These are phyloP conservation scores for Dictyostelium discoideum DNA, from an alignment of 78 protist species.

Conservation along the genomic window dicty_2.7 NC_007088.5:1891001-1891500, in stretches of 20 bases:
- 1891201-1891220: constrained; percentile 20
- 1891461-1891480: constrained; percentile 40
- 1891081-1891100: constrained; percentile 44
- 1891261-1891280: constrained; percentile 59
- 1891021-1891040: constrained; percentile 66
- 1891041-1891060: constrained; percentile 77
- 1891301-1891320: constrained; percentile 49
- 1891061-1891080: constrained; percentile 74
- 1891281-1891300: constrained; percentile 72
- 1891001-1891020: constrained; percentile 74
- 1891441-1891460: constrained; percentile 74
- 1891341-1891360: constrained; percentile 56
- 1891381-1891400: neutral
- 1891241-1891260: constrained; percentile 29
- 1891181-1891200: constrained; percentile 76
- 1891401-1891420: neutral
- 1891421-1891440: constrained; percentile 59
- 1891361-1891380: constrained; percentile 27
- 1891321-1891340: constrained; percentile 14
- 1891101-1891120: neutral
- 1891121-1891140: neutral
- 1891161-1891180: constrained; percentile 30
- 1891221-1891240: constrained; percentile 54
- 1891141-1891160: constrained; percentile 24
- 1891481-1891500: constrained; percentile 20